Conservation (phyloP, 176 grass and related monocot species). For the Zizania latifolia region DNA sequence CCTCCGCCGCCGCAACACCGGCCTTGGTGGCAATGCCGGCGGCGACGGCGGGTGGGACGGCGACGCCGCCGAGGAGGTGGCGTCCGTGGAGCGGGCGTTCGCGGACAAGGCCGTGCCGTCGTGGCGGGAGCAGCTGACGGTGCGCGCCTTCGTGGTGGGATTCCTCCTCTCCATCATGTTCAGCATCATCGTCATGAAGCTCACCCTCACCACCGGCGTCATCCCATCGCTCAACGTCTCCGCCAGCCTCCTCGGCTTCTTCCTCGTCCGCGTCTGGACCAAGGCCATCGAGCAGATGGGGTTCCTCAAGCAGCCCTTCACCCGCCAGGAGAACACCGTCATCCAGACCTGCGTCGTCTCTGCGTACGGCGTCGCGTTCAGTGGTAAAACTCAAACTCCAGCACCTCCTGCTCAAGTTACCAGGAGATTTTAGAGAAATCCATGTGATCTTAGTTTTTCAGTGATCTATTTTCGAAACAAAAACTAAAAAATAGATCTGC, state of each 20-base stretch:
- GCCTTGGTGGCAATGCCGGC: background rate
- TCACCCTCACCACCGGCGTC: slow-evolving; percentile 79
- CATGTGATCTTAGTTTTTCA: background rate
- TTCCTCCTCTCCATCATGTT: slow-evolving; percentile 48
- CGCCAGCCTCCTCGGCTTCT: slow-evolving; percentile 63
- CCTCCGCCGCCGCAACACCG: slow-evolving; percentile 29
- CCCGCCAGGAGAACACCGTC: slow-evolving; percentile 76
- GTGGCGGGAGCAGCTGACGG: slow-evolving; percentile 67
- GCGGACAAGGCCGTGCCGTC: slow-evolving; percentile 39
- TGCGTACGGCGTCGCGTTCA: slow-evolving; percentile 54
- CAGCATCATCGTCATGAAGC: slow-evolving; percentile 78
- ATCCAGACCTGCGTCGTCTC: slow-evolving; percentile 77
- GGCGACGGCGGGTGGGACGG: background rate
- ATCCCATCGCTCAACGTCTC: slow-evolving; percentile 82
- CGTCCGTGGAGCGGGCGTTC: slow-evolving; percentile 52
- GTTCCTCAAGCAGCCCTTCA: slow-evolving; percentile 43
- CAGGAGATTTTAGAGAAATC: too few relatives aligned
- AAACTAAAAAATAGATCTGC: background rate
- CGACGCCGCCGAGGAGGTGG: background rate
- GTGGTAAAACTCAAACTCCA: slow-evolving; percentile 31
- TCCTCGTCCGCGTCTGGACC: slow-evolving; percentile 54
- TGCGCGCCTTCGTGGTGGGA: slow-evolving; percentile 58
- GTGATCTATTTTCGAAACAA: background rate
- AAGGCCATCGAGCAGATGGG: slow-evolving; percentile 35
- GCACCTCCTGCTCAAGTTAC: too few relatives aligned